phyloP scores from a whole-genome alignment of 176 grass and related monocot species.

The Aechmea fasciata region DNA sequence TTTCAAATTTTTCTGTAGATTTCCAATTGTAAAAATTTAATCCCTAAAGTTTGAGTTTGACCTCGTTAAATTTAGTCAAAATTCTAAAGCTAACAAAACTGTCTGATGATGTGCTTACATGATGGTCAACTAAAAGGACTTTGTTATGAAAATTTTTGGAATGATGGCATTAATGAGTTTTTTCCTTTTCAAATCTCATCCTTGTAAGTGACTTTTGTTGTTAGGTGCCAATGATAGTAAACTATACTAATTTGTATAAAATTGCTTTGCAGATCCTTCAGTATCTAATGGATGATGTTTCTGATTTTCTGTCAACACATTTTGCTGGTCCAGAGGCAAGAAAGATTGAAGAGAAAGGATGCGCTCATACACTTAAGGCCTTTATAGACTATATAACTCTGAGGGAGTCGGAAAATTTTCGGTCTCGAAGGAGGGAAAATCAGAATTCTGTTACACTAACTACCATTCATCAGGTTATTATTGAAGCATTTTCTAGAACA shows the following conservation, averaged over 20 bases:
- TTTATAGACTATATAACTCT: conserved; percentile 79
- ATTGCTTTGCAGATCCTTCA: conserved; percentile 65
- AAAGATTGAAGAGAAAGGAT: conserved; percentile 55
- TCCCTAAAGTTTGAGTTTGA: too few species aligned
- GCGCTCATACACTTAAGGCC: conserved; percentile 49
- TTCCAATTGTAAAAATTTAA: too few species aligned
- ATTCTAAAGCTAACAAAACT: too few species aligned
- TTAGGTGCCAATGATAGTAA: not conserved
- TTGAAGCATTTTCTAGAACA: not conserved
- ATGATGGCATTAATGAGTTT: too few species aligned
- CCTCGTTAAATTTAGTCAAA: too few species aligned
- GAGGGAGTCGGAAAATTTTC: conserved; percentile 82
- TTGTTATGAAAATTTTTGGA: too few species aligned
- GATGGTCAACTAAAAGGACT: too few species aligned
- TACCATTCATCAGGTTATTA: conserved; percentile 84
- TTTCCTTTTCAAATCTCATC: too few species aligned
- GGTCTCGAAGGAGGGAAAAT: conserved; percentile 70
- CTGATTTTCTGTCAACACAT: conserved; percentile 84
- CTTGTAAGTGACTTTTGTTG: not conserved
- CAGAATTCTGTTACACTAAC: conserved; percentile 83
- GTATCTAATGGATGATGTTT: conserved; percentile 93
- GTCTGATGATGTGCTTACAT: too few species aligned
- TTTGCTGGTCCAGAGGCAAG: conserved; percentile 51
- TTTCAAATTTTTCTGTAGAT: too few species aligned
- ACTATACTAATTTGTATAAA: not conserved